A percentile compares a stretch with the other conserved stretches of the same genome.
Conservation (phyloP, 352 stramenopile genomes). For the Phytopythium boreale region DNA sequence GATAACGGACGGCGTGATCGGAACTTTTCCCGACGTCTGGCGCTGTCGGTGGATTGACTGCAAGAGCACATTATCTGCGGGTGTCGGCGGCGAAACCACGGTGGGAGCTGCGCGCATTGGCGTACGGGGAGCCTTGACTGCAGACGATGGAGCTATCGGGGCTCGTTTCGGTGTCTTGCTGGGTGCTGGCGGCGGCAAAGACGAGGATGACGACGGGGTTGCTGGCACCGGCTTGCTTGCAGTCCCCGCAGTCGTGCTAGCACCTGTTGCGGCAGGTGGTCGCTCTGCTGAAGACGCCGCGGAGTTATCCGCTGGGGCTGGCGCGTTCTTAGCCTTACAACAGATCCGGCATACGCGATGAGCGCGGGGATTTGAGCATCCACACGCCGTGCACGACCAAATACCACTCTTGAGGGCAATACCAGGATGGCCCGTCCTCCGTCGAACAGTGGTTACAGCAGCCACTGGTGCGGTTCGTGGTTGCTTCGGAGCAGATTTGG, state of each 20-base stretch:
- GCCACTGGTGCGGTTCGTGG: neutral
- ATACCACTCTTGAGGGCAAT: conserved; percentile 35
- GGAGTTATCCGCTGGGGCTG: neutral
- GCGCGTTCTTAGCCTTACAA: conserved; percentile 19
- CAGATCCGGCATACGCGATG: conserved; percentile 52
- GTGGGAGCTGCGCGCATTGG: neutral
- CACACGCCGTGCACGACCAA: conserved; percentile 55
- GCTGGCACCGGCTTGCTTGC: neutral
- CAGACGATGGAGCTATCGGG: neutral
- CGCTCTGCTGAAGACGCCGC: neutral
- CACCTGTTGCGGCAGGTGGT: neutral
- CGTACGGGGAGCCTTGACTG: neutral
- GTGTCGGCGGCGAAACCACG: neutral
- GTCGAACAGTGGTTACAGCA: neutral
- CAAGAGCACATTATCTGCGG: neutral
- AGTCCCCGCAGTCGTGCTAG: neutral
- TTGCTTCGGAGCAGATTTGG: neutral
- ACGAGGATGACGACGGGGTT: neutral
- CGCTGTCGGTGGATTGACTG: neutral
- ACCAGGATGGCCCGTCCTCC: conserved; percentile 6
- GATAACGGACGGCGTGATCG: conserved; percentile 4
- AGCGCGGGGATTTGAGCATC: conserved; percentile 45
- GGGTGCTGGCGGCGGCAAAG: neutral
- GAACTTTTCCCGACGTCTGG: neutral
- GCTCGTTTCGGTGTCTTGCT: conserved; percentile 1